These are phyloP conservation scores for Lyophyllum semitale DNA, from an alignment of 768 basidiomycete genomes.

Conservation along the genomic window DNA sequence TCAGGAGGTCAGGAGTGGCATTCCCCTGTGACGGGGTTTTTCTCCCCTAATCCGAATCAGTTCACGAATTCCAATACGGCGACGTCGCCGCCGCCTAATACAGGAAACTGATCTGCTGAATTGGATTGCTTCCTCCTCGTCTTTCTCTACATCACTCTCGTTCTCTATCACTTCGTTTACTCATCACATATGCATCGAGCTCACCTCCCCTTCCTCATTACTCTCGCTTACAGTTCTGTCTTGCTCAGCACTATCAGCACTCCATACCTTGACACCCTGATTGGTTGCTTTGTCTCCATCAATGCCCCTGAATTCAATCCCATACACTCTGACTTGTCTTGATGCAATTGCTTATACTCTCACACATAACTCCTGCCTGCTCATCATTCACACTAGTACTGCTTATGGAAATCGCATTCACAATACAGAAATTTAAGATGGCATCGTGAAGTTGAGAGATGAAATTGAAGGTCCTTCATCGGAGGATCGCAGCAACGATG, in stretches of 20 bases:
- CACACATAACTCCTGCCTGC: constrained; percentile 6
- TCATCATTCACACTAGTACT: constrained; percentile 8
- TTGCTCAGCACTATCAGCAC: background rate
- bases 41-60: constrained; percentile 34
- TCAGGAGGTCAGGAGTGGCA: constrained; percentile 46
- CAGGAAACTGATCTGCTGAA: constrained; percentile 26
- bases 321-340: constrained; percentile 11
- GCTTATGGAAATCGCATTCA: constrained; percentile 17
- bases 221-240: constrained; percentile 1
- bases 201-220: background rate
- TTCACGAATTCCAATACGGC: constrained; percentile 53
- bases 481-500: too few relatives aligned
- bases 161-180: background rate
- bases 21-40: constrained; percentile 45
- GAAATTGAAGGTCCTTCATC: too few relatives aligned
- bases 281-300: background rate
- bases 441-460: too few relatives aligned
- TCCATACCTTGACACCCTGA: background rate
- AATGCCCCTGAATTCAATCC: background rate
- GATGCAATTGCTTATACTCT: constrained; percentile 15
- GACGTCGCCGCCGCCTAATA: constrained; percentile 49
- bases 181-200: constrained; percentile 11
- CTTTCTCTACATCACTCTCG: background rate
- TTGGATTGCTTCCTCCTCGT: constrained; percentile 10
- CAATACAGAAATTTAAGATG: constrained; percentile 14